These are phyloP conservation scores for Tetrahymena thermophila DNA, from an alignment of 73 alveolate species.

Conservation along the genomic window DNA sequence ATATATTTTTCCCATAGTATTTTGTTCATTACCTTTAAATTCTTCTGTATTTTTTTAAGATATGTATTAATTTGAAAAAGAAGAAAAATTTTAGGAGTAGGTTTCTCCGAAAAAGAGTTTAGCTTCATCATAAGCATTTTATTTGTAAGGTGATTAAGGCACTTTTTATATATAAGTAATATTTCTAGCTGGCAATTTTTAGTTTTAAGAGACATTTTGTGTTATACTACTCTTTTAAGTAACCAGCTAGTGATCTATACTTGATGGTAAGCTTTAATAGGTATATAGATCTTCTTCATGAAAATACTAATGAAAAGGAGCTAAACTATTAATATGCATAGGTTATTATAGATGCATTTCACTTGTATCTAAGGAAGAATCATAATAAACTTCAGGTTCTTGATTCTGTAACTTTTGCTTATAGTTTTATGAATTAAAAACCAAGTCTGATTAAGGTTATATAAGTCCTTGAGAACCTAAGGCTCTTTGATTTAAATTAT, in stretches of 20 bases:
- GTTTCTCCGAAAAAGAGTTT: background rate
- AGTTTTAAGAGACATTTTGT: too few species aligned
- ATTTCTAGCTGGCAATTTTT: background rate
- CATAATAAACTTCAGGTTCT: background rate
- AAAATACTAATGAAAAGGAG: background rate
- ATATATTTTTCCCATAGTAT: background rate
- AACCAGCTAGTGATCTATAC: background rate
- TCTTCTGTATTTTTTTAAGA: background rate
- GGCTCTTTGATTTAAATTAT: background rate
- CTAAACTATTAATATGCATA: background rate
- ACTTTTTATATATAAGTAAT: background rate
- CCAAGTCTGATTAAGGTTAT: background rate
- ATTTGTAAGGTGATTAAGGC: background rate
- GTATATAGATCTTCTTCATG: background rate
- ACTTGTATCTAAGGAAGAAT: background rate
- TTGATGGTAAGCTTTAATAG: background rate
- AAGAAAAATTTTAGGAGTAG: background rate
- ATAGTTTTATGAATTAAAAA: background rate
- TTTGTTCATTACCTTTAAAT: background rate
- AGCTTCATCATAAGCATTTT: background rate
- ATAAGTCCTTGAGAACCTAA: background rate
- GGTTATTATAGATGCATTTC: background rate
- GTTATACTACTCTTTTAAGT: background rate
- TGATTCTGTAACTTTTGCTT: background rate
- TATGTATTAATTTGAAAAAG: background rate